A percentile compares a stretch with the other conserved stretches of the same genome.
phyloP scores from a whole-genome alignment of 2,329 filamentous ascomycete species.

The Pseudogymnoascus sp. region DNA sequence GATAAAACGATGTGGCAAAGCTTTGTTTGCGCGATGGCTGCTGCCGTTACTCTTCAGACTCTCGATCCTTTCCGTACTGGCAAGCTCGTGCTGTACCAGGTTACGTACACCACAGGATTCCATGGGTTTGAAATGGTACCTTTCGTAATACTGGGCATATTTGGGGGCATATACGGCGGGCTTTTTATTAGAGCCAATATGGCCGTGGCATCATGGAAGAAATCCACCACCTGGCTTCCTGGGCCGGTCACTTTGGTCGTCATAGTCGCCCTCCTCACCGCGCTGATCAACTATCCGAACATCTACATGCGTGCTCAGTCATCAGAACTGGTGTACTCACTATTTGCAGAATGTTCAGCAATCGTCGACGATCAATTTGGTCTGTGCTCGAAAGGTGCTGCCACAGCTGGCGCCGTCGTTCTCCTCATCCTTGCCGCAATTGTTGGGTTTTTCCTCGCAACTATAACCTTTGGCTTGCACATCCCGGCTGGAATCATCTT shows the following conservation, averaged over 20 bases:
- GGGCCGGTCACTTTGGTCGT: conserved; percentile 74
- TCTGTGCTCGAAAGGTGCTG: conserved; percentile 80
- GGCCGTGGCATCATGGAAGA: conserved; percentile 74
- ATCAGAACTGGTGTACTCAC: conserved; percentile 81
- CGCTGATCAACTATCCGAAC: conserved; percentile 89
- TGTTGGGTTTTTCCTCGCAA: conserved; percentile 77
- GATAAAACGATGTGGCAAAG: conserved; percentile 99
- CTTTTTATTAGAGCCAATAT: conserved; percentile 95
- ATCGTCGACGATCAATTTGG: conserved; percentile 80
- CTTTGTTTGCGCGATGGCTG: conserved; percentile 99
- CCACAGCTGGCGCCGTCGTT: conserved; percentile 73
- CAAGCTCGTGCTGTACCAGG: conserved; percentile 92
- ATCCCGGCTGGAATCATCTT: conserved; percentile 94
- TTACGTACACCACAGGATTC: conserved; percentile 87
- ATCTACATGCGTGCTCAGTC: conserved; percentile 92
- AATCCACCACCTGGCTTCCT: conserved; percentile 55
- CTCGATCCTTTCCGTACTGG: conserved; percentile 92
- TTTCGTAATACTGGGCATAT: conserved; percentile 75
- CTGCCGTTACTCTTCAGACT: conserved; percentile 84
- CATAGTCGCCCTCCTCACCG: conserved; percentile 71
- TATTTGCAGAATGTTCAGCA: conserved; percentile 85
- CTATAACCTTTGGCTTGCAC: conserved; percentile 86
- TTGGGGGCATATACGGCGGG: conserved; percentile 90
- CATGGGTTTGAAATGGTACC: conserved; percentile 90
- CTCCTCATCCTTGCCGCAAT: conserved; percentile 75